Conservation (phyloP, 2,329 filamentous ascomycete genomes). For the Cladosporium sp. region DNA sequence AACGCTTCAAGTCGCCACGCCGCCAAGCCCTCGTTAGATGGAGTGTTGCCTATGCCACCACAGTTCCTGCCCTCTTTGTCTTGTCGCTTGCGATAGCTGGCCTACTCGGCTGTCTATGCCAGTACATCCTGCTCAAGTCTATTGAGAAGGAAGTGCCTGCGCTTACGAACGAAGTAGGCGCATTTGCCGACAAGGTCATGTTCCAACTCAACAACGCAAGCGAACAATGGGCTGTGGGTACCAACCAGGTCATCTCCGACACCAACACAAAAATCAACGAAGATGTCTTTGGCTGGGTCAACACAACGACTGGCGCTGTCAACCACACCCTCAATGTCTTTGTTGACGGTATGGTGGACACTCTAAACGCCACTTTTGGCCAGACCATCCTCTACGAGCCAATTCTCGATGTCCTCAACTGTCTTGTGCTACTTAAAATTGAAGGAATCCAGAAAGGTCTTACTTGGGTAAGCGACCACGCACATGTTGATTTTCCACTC, state of each 20-base stretch:
- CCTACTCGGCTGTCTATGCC: slow-evolving; percentile 78
- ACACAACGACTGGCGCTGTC: slow-evolving; percentile 76
- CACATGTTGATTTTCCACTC: slow-evolving; percentile 76
- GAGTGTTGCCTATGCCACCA: slow-evolving; percentile 85
- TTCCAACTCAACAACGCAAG: slow-evolving; percentile 72
- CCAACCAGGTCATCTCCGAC: slow-evolving; percentile 69
- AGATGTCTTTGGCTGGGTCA: slow-evolving; percentile 84
- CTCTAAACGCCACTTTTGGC: slow-evolving; percentile 76
- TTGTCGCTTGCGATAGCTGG: slow-evolving; percentile 80
- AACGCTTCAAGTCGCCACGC: slow-evolving; percentile 63
- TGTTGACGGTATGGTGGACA: slow-evolving; percentile 72
- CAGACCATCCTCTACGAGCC: slow-evolving; percentile 78
- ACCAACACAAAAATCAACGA: slow-evolving; percentile 75
- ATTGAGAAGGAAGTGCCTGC: slow-evolving; percentile 76
- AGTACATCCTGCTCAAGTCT: slow-evolving; percentile 73
- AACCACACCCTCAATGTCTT: slow-evolving; percentile 86
- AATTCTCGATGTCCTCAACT: slow-evolving; percentile 77
- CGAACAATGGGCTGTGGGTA: slow-evolving; percentile 71
- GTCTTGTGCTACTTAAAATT: slow-evolving; percentile 86
- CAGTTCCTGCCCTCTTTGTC: slow-evolving; percentile 80
- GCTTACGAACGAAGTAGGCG: slow-evolving; percentile 71
- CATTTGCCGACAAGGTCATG: slow-evolving; percentile 79
- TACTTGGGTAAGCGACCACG: slow-evolving; percentile 91
- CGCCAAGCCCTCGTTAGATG: slow-evolving; percentile 76
- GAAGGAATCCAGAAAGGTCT: slow-evolving; percentile 80